phyloP scores from a whole-genome alignment of 2,329 filamentous ascomycete species.

The Aureobasidium sp. region DNA sequence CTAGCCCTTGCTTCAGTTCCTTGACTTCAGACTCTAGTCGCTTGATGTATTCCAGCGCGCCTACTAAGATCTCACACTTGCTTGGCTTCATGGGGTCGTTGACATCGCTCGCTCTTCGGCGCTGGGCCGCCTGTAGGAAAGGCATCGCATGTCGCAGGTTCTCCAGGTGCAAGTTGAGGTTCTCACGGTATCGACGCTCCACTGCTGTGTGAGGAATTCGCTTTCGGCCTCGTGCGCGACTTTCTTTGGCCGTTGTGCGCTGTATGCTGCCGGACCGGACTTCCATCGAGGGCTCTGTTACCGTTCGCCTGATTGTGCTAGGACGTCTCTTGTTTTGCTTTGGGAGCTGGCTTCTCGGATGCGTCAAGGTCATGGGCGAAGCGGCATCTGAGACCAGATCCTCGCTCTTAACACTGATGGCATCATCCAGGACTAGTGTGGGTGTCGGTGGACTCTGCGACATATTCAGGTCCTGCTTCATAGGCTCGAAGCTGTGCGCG shows the following conservation, averaged over 20 bases:
- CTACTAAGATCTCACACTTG: conserved; percentile 31
- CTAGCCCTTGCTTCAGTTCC: conserved; percentile 23
- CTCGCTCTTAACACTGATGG: conserved; percentile 8
- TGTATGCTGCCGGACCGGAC: background rate
- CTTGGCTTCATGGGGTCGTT: conserved; percentile 25
- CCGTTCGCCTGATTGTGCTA: conserved; percentile 2
- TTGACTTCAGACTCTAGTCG: conserved; percentile 25
- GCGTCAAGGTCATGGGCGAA: background rate
- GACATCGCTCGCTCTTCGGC: conserved; percentile 19
- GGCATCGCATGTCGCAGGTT: conserved; percentile 29
- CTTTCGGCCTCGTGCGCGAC: conserved; percentile 27
- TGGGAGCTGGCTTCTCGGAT: background rate
- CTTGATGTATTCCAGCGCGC: conserved; percentile 30
- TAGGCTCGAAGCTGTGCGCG: background rate
- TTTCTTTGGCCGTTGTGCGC: background rate
- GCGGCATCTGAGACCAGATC: background rate
- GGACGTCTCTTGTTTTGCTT: background rate
- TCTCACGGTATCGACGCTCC: conserved; percentile 32
- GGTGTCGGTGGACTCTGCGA: conserved; percentile 5
- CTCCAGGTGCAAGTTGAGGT: conserved; percentile 31
- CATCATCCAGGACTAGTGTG: conserved; percentile 1
- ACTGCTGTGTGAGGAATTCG: conserved; percentile 32
- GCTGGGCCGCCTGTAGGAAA: conserved; percentile 22
- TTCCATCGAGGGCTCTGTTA: background rate
- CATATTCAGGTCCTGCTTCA: background rate